Percentiles rank a stretch among this genome's conserved stretches.
Conservation (phyloP, 768 basidiomycete genomes). For the Auriscalpium vulgare region DNA sequence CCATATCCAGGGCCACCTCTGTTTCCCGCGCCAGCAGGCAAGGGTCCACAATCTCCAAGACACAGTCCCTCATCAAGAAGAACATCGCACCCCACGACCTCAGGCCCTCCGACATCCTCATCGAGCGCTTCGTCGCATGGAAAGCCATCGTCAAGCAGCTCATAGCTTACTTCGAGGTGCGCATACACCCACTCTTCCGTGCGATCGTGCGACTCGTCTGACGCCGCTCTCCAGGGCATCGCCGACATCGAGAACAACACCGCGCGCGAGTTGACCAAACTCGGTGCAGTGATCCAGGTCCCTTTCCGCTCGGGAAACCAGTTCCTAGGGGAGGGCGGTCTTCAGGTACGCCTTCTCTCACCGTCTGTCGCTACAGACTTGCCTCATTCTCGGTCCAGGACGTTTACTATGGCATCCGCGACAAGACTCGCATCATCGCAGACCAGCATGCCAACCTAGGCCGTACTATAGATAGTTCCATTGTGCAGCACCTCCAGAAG, state of each 20-base stretch:
- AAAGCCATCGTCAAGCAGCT: slow-evolving; percentile 96
- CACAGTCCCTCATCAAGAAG: slow-evolving; percentile 89
- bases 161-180: slow-evolving; percentile 78
- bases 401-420: slow-evolving; percentile 85
- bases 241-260: slow-evolving; percentile 94
- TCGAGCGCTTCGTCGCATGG: slow-evolving; percentile 91
- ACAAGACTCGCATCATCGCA: slow-evolving; percentile 87
- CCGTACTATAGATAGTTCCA: slow-evolving; percentile 91
- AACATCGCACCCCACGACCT: slow-evolving; percentile 87
- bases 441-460: slow-evolving; percentile 97
- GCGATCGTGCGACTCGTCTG: not conserved
- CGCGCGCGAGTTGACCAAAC: slow-evolving; percentile 85
- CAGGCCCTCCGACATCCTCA: slow-evolving; percentile 90
- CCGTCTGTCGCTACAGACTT: not conserved
- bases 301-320: slow-evolving; percentile 94
- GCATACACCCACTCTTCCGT: not conserved
- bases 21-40: slow-evolving; percentile 56
- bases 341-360: slow-evolving; percentile 48
- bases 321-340: slow-evolving; percentile 94
- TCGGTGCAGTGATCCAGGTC: slow-evolving; percentile 93
- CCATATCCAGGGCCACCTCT: slow-evolving; percentile 65
- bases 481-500: slow-evolving; percentile 96
- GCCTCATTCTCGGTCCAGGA: slow-evolving; percentile 42
- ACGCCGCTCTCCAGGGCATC: slow-evolving; percentile 32
- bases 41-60: slow-evolving; percentile 68